These are phyloP conservation scores for Exophiala oligosperma DNA, from an alignment of 2,329 filamentous ascomycete genomes.

Conservation along the genomic window DNA sequence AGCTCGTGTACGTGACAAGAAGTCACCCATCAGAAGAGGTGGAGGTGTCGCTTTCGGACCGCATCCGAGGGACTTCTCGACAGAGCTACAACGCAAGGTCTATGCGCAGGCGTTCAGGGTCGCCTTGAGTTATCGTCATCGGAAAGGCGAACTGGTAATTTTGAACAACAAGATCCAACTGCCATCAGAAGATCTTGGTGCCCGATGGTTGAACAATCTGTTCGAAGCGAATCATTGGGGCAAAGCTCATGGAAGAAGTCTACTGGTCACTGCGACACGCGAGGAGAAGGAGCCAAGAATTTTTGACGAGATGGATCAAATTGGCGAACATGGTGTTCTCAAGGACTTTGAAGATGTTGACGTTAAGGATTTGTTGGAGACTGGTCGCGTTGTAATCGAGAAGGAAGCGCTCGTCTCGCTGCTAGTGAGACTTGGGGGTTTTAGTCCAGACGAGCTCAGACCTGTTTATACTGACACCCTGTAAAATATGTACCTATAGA, in stretches of 20 bases:
- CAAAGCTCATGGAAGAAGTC: slow-evolving; percentile 64
- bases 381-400: slow-evolving; percentile 84
- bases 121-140: slow-evolving; percentile 87
- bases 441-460: no score
- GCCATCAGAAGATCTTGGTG: slow-evolving; percentile 49
- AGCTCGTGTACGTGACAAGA: slow-evolving; percentile 77
- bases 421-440: not conserved
- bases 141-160: slow-evolving; percentile 81
- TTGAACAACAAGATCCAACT: slow-evolving; percentile 74
- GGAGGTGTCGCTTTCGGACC: slow-evolving; percentile 91
- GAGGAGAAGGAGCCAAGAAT: slow-evolving; percentile 49
- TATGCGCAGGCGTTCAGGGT: slow-evolving; percentile 97
- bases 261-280: slow-evolving; percentile 65
- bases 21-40: slow-evolving; percentile 78
- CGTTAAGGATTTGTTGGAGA: slow-evolving; percentile 90
- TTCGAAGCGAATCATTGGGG: slow-evolving; percentile 72
- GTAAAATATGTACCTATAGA: no score
- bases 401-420: slow-evolving; percentile 68
- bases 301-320: slow-evolving; percentile 57
- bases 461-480: no score
- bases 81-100: slow-evolving; percentile 78
- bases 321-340: slow-evolving; percentile 67
- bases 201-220: slow-evolving; percentile 66
- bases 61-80: slow-evolving; percentile 85
- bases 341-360: slow-evolving; percentile 78